Conservation (phyloP, 139 green algal species). For the Parachlorella kessleri region DNA sequence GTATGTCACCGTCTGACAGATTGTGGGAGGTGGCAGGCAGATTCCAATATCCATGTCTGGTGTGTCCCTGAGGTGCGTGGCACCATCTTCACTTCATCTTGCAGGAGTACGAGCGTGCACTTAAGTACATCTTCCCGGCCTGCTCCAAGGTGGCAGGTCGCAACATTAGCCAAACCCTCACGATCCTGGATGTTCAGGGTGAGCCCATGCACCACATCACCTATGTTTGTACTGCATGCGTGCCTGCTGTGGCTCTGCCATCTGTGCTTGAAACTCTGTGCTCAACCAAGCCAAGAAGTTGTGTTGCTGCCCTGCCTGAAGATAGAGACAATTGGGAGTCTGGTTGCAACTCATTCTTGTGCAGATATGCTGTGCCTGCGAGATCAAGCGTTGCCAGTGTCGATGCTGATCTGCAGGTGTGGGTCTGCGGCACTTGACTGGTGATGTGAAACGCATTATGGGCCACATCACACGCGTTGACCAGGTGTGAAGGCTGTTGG, state of each 20-base stretch:
- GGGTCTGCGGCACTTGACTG: slow-evolving; percentile 69
- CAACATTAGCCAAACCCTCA: slow-evolving; percentile 86
- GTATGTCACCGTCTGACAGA: too few relatives aligned
- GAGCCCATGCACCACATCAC: neutral
- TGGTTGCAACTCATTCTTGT: too few relatives aligned
- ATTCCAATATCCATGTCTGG: too few relatives aligned
- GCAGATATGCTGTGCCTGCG: too few relatives aligned
- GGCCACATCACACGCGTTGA: slow-evolving; percentile 36
- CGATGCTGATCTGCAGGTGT: slow-evolving; percentile 49
- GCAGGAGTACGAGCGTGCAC: slow-evolving; percentile 89
- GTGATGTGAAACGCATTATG: slow-evolving; percentile 56
- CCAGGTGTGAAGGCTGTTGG: slow-evolving; percentile 18
- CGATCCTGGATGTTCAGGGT: slow-evolving; percentile 89
- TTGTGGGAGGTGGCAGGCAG: too few relatives aligned
- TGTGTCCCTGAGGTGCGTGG: too few relatives aligned
- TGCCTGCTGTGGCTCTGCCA: too few relatives aligned
- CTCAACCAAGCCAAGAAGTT: too few relatives aligned
- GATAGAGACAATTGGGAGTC: too few relatives aligned
- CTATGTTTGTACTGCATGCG: neutral
- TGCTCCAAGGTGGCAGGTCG: slow-evolving; percentile 64
- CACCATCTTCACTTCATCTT: neutral
- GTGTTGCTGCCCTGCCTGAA: too few relatives aligned
- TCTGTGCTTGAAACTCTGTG: too few relatives aligned
- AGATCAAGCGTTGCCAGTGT: too few relatives aligned
- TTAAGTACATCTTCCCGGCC: slow-evolving; percentile 83